A percentile compares a stretch with the other conserved stretches of the same genome.
These are phyloP conservation scores for Rhizophora mangle DNA, from an alignment of 345 rosid species.

Conservation along the genomic window DNA sequence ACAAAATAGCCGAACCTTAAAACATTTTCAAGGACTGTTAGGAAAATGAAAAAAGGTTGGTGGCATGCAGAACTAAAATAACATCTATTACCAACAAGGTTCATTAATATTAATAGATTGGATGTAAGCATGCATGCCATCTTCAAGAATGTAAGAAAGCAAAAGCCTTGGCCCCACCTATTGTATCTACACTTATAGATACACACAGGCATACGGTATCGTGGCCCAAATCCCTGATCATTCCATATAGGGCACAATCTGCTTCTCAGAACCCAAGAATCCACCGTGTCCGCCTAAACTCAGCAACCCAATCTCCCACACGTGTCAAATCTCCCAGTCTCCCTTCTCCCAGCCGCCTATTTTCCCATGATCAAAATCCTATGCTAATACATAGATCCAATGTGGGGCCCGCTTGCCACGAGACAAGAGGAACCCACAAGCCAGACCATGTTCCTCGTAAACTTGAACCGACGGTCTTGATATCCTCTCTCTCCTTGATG, in stretches of 20 bases:
- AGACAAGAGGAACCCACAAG: conserved; percentile 15
- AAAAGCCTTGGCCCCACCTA: neutral
- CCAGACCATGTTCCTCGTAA: neutral
- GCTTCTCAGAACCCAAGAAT: conserved; percentile 57
- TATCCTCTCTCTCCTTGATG: too few species aligned
- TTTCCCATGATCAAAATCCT: neutral
- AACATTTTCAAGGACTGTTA: too few species aligned
- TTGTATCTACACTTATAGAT: neutral
- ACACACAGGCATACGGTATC: neutral
- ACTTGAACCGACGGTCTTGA: neutral
- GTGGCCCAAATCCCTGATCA: conserved; percentile 35
- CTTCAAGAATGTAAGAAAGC: conserved; percentile 1
- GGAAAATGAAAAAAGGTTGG: too few species aligned
- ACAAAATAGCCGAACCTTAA: too few species aligned
- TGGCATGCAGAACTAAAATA: too few species aligned
- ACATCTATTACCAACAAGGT: too few species aligned
- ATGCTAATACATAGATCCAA: neutral
- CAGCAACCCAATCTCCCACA: conserved; percentile 37
- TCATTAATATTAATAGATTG: too few species aligned
- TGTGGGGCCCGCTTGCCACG: conserved; percentile 28
- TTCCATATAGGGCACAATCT: conserved; percentile 65
- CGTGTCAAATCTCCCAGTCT: conserved; percentile 33
- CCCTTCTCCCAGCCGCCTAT: conserved; percentile 39
- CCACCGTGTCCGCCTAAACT: conserved; percentile 65
- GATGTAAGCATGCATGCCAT: too few species aligned